phyloP scores from a whole-genome alignment of 2,329 filamentous ascomycete genomes.

The Aspergillus pseudoterreus region DNA sequence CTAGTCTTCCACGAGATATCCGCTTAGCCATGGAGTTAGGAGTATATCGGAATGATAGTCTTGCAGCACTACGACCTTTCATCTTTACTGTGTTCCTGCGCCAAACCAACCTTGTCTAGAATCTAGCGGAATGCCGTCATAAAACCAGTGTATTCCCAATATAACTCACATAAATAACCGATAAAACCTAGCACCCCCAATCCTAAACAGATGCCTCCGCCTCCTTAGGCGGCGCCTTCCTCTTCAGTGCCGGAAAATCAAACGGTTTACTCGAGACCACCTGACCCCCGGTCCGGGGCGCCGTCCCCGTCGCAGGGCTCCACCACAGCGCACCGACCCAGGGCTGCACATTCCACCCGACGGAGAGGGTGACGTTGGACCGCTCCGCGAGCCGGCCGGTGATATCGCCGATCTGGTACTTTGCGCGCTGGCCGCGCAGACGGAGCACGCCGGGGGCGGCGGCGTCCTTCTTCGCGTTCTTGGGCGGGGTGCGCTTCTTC shows the following conservation, averaged over 20 bases:
- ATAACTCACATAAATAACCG: too few relatives aligned
- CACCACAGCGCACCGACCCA: conserved; percentile 90
- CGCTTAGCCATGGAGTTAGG: too few relatives aligned
- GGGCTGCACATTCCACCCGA: conserved; percentile 96
- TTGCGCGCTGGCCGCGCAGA: conserved; percentile 81
- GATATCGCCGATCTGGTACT: conserved; percentile 96
- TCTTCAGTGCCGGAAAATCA: conserved; percentile 55
- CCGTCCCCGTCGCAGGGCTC: conserved; percentile 55
- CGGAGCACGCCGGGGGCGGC: conserved; percentile 60
- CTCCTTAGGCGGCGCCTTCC: conserved; percentile 26
- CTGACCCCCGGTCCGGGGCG: conserved; percentile 50
- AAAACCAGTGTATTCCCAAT: too few relatives aligned
- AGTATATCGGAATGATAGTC: too few relatives aligned
- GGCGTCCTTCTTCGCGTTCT: conserved; percentile 16
- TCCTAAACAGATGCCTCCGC: conserved; percentile 2
- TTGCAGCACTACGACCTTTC: too few relatives aligned
- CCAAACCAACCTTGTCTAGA: too few relatives aligned
- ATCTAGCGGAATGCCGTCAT: too few relatives aligned
- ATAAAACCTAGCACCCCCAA: not conserved
- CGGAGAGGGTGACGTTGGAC: conserved; percentile 69
- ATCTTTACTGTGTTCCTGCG: too few relatives aligned
- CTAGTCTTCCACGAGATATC: too few relatives aligned
- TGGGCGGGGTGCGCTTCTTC: conserved; percentile 22
- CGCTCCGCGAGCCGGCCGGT: conserved; percentile 71
- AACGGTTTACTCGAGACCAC: conserved; percentile 52